Conservation (phyloP, 495 filamentous ascomycete species). For the Aspergillus biplanus region DNA sequence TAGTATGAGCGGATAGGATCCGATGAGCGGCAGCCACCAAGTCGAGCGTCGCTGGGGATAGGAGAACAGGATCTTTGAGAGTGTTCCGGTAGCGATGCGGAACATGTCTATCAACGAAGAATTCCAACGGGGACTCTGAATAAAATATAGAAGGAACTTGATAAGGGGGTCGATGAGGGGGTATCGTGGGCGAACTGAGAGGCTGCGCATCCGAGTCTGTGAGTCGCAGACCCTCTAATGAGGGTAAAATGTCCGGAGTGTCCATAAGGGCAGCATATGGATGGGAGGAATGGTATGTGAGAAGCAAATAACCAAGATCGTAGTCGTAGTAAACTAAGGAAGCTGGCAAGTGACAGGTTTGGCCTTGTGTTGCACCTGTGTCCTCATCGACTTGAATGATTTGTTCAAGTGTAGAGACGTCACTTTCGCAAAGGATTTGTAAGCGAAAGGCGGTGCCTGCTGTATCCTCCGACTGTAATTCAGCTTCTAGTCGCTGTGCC, state of each 20-base stretch:
- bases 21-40: constrained; percentile 78
- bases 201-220: constrained; percentile 29
- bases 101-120: constrained; percentile 62
- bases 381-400: constrained; percentile 58
- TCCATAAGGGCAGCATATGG: constrained; percentile 72
- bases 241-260: constrained; percentile 51
- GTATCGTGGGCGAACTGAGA: constrained; percentile 30
- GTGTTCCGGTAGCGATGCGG: constrained; percentile 62
- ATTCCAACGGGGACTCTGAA: constrained; percentile 57
- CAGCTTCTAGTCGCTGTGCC: constrained; percentile 75
- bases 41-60: constrained; percentile 75
- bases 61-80: constrained; percentile 70
- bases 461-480: constrained; percentile 66
- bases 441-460: constrained; percentile 75
- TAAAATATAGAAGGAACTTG: constrained; percentile 70
- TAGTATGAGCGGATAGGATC: constrained; percentile 72
- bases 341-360: constrained; percentile 54
- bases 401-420: constrained; percentile 63
- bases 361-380: constrained; percentile 34
- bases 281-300: constrained; percentile 66
- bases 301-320: constrained; percentile 77
- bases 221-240: constrained; percentile 36
- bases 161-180: constrained; percentile 65
- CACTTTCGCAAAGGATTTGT: constrained; percentile 66
- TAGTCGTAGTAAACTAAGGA: constrained; percentile 71